A percentile compares a stretch with the other conserved stretches of the same genome.
Conservation (phyloP, 1,139 yeast genomes). For the Yamadazyma pseudoaaseri region DNA sequence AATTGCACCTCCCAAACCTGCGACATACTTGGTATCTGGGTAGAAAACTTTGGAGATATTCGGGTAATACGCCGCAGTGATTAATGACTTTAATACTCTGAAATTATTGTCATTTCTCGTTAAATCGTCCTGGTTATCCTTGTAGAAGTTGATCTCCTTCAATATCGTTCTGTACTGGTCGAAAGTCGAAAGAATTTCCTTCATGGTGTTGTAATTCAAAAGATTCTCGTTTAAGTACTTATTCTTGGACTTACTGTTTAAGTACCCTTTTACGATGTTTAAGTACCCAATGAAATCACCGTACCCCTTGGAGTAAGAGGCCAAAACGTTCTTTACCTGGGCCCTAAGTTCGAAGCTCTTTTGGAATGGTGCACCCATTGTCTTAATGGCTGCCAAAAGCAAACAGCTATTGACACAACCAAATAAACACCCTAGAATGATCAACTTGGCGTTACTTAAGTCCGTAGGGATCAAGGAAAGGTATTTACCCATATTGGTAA, state of each 20-base stretch:
- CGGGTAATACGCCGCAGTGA: conserved; percentile 83
- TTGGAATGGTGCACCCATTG: conserved; percentile 73
- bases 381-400: conserved; percentile 71
- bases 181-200: conserved; percentile 70
- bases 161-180: conserved; percentile 66
- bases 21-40: conserved; percentile 76
- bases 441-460: conserved; percentile 76
- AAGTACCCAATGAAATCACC: conserved; percentile 79
- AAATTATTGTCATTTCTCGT: conserved; percentile 53
- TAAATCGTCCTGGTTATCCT: conserved; percentile 18
- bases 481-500: conserved; percentile 81
- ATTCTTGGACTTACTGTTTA: conserved; percentile 26
- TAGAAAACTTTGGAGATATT: conserved; percentile 75
- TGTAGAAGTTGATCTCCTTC: conserved; percentile 72
- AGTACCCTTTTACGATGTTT: conserved; percentile 54
- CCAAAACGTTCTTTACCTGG: conserved; percentile 51
- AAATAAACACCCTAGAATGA: conserved; percentile 76
- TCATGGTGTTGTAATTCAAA: conserved; percentile 62
- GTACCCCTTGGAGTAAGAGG: conserved; percentile 30
- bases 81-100: conserved; percentile 58
- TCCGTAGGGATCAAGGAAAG: conserved; percentile 84
- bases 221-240: conserved; percentile 60
- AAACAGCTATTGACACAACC: conserved; percentile 79
- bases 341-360: conserved; percentile 65
- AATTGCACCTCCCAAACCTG: conserved; percentile 74